A percentile compares a stretch with the other conserved stretches of the same genome.
These are phyloP conservation scores for Plasmodium falciparum DNA, from an alignment of 169 alveolate genomes.

Conservation along the genomic window DNA sequence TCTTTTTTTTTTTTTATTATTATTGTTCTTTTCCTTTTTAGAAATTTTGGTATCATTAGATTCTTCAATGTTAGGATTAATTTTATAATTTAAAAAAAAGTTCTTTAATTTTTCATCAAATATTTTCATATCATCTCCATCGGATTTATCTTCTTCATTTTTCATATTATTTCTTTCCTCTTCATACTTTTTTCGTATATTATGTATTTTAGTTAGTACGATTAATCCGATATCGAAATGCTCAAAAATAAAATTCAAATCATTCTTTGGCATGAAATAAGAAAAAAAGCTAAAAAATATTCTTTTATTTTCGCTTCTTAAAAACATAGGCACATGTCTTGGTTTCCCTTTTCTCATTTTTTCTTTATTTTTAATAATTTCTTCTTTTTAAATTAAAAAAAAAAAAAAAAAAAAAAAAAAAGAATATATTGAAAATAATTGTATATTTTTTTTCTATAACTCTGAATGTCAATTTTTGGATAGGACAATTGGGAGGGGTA, in stretches of 20 bases:
- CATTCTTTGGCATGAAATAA: slow-evolving; percentile 73
- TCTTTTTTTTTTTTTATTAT: background rate
- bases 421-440: background rate
- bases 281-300: slow-evolving; percentile 65
- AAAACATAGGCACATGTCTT: slow-evolving; percentile 72
- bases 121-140: slow-evolving; percentile 37
- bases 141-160: slow-evolving; percentile 23
- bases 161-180: slow-evolving; percentile 49
- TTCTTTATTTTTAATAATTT: slow-evolving; percentile 12
- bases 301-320: slow-evolving; percentile 63
- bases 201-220: slow-evolving; percentile 69
- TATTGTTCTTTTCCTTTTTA: slow-evolving; percentile 3
- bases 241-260: slow-evolving; percentile 54
- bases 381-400: background rate
- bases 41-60: slow-evolving; percentile 1
- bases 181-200: slow-evolving; percentile 58
- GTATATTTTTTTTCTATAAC: background rate
- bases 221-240: slow-evolving; percentile 70
- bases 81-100: slow-evolving; percentile 47
- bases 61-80: slow-evolving; percentile 25
- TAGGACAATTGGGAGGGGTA: no score
- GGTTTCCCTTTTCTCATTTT: slow-evolving; percentile 76
- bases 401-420: background rate
- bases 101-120: slow-evolving; percentile 42
- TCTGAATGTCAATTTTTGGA: no score